Base-by-base conservation (phyloP, 75 land plant genomes). In the Sequoiadendron giganteum region DNA sequence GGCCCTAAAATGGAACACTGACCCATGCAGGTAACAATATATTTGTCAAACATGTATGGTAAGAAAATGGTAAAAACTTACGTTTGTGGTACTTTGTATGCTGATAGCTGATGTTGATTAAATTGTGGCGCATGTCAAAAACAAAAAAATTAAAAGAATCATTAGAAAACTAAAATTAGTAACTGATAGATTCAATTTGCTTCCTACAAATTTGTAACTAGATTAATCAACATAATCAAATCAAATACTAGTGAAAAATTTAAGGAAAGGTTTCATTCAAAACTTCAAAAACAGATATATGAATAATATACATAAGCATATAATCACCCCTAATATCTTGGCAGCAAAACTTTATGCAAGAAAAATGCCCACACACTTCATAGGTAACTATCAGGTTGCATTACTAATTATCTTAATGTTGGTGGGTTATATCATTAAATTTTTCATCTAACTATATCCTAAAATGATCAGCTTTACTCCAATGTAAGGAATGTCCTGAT, bases 41-140 rank as follows among this genome's bases (percentile, higher is more conserved):
- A 77, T 19, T 16, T 16, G 19, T 77, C 10, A 19, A 39, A 77
- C n/a, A 80, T 80, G 10, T 80, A 45, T 45, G 2, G 84, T 81
- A 65, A 25, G 48, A 11, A 81, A 43, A 45, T 45, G 30, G 14
- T 43, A 81, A 81, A 43, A 81, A 90, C 98, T 92, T 93, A 97
- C 99, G 99, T 84, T 97, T 97, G 90, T 97, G 99, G 85, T 94
- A 94, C 85, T 94, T 94, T 18, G 95, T 94, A 49, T 94, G 99
- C 88, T 97, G 99, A 86, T 97, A 97, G 86, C 99, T 97, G 93
- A 75, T 88, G 83, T 45, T 45, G 83, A 81, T 45, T 43, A 39
- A 43, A 45, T 45, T 43, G 48, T 10, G n/a, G 13, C 45, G 28
- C 83, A 81, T 81, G 83, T 45, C 30, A 81, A 25, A 81, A 45